phyloP scores from a whole-genome alignment of 352 stramenopile genomes.

The Pythium periplocum region DNA sequence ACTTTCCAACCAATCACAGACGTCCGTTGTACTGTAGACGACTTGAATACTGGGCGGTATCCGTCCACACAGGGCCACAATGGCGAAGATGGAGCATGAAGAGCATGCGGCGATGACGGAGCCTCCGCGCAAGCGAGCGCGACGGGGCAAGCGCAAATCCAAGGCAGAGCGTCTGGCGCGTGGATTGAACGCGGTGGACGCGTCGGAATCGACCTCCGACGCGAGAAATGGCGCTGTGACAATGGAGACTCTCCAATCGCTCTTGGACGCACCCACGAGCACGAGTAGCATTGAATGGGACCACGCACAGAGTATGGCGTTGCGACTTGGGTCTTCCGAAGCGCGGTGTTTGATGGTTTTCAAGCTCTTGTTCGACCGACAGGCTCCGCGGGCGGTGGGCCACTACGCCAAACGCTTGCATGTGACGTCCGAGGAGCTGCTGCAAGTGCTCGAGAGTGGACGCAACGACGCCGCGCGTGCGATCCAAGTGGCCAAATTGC shows the following conservation, averaged over 20 bases:
- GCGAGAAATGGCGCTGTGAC: not conserved
- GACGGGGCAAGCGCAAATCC: constrained; percentile 28
- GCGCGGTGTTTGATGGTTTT: constrained; percentile 34
- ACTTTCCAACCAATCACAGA: not conserved
- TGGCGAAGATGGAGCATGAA: too few species aligned
- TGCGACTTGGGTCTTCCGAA: constrained; percentile 28
- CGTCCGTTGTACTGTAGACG: not conserved
- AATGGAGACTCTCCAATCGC: constrained; percentile 14
- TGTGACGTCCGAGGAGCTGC: constrained; percentile 23
- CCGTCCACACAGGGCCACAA: too few species aligned
- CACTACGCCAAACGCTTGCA: constrained; percentile 64
- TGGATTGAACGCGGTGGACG: constrained; percentile 4
- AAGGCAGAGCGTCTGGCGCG: constrained; percentile 39
- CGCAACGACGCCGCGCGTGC: constrained; percentile 9
- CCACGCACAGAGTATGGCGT: constrained; percentile 43
- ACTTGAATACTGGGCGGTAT: not conserved
- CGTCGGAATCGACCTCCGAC: not conserved
- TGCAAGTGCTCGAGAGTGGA: constrained; percentile 16
- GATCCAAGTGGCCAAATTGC: constrained; percentile 47
- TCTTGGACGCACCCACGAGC: constrained; percentile 16
- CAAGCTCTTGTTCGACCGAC: constrained; percentile 29
- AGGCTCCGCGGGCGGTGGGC: constrained; percentile 42
- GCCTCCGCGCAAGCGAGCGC: constrained; percentile 16
- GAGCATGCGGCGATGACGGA: not conserved
- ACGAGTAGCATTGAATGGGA: constrained; percentile 55